Conservation (phyloP, 2,329 filamentous ascomycete genomes). For the Fusarium haematococcum region DNA sequence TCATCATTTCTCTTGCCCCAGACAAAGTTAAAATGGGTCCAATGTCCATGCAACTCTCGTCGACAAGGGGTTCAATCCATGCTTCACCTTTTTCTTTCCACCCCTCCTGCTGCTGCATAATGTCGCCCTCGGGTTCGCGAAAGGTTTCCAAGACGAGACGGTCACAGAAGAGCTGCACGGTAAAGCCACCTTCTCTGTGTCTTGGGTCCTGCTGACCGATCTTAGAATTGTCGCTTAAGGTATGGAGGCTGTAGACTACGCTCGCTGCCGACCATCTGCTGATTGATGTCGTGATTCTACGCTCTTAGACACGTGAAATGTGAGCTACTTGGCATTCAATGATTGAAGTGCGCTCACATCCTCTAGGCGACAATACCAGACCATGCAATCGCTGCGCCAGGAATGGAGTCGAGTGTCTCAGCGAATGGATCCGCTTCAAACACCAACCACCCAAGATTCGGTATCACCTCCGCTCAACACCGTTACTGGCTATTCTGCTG, state of each 20-base stretch:
- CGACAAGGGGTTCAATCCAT: background rate
- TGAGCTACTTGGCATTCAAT: background rate
- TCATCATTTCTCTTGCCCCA: background rate
- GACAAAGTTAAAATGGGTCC: background rate
- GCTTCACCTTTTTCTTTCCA: background rate
- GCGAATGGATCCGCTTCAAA: conserved; percentile 1
- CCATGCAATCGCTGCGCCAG: background rate
- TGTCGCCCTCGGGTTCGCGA: background rate
- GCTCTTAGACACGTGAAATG: background rate
- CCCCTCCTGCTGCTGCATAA: background rate
- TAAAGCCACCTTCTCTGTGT: background rate
- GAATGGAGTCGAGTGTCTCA: background rate
- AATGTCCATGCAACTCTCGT: background rate
- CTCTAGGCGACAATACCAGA: background rate
- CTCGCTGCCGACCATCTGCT: background rate
- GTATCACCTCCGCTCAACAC: background rate
- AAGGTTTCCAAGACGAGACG: background rate
- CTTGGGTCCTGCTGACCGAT: background rate
- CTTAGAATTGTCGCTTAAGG: background rate
- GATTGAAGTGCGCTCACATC: rapidly evolving
- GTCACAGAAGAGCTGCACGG: background rate
- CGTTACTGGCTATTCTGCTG: background rate
- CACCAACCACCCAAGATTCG: background rate
- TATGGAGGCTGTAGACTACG: background rate
- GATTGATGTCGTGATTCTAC: background rate